Evolutionary conservation across 1,284 basidiomycete species (phyloP).

Genomic region (Neonothopanus nambi): DNA sequence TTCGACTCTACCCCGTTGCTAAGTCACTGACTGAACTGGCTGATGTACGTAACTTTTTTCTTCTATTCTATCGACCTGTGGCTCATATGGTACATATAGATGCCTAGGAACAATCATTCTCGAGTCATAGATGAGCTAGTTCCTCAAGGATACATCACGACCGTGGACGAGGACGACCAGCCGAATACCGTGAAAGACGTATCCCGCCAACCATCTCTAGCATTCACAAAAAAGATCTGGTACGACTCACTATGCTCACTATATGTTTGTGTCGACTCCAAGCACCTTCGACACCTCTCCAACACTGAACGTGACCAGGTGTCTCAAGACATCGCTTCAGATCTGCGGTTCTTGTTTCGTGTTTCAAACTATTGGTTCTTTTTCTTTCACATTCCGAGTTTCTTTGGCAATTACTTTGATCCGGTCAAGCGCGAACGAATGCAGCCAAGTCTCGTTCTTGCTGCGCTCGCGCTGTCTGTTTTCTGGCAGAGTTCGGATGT

Average conservation of each 20-base stretch:
- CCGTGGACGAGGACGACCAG: constrained; percentile 24
- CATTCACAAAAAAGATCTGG: constrained; percentile 72
- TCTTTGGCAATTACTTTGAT: constrained; percentile 60
- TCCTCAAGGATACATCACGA: constrained; percentile 8
- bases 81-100: background rate
- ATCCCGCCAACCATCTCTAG: constrained; percentile 52
- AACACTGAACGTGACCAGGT: constrained; percentile 45
- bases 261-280: constrained; percentile 44
- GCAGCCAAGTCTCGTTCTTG: constrained; percentile 67
- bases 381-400: constrained; percentile 69
- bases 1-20: background rate
- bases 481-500: constrained; percentile 71
- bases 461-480: constrained; percentile 64
- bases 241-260: constrained; percentile 69
- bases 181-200: constrained; percentile 21
- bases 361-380: constrained; percentile 71
- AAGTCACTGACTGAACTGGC: background rate
- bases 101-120: background rate
- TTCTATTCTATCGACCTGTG: background rate
- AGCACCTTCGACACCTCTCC: constrained; percentile 34
- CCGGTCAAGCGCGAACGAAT: constrained; percentile 51
- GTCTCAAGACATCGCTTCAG: constrained; percentile 46
- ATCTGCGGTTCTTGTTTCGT: constrained; percentile 66
- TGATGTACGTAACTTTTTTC: too few species aligned
- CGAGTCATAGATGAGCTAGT: background rate